These are phyloP conservation scores for Phlyctochytrium planicorne DNA, from an alignment of 192 early-diverging fungal species.

Conservation along the genomic window DNA sequence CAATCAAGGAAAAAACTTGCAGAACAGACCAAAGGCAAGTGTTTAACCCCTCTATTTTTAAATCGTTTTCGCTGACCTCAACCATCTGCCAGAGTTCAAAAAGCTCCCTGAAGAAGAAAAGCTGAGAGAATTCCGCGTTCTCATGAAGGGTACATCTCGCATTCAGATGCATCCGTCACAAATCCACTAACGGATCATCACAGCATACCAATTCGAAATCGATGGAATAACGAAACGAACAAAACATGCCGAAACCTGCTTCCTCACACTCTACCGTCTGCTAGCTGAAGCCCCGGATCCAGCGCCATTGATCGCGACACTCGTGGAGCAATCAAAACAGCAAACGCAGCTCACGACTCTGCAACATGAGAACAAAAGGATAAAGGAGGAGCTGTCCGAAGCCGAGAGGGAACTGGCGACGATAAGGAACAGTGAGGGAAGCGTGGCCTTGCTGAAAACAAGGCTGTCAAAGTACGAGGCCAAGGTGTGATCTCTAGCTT, in stretches of 20 bases:
- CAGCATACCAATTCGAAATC: conserved; percentile 88
- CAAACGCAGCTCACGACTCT: conserved; percentile 45
- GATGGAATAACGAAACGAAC: conserved; percentile 81
- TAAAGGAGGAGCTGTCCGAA: conserved; percentile 54
- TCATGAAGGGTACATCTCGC: conserved; percentile 60
- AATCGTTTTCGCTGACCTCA: background rate
- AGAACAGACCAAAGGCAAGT: conserved; percentile 81
- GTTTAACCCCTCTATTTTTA: background rate
- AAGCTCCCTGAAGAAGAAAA: conserved; percentile 76
- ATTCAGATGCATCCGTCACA: background rate
- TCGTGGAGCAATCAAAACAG: conserved; percentile 36
- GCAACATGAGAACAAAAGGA: conserved; percentile 50
- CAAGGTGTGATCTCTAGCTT: conserved; percentile 50
- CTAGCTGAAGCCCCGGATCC: conserved; percentile 85
- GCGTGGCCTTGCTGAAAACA: conserved; percentile 49
- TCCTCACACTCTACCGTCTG: conserved; percentile 76
- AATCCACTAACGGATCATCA: background rate
- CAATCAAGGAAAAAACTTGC: conserved; percentile 78
- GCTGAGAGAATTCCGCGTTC: conserved; percentile 69
- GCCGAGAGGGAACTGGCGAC: conserved; percentile 41
- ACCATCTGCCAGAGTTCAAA: conserved; percentile 73
- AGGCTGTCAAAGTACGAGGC: conserved; percentile 61
- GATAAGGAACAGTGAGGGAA: conserved; percentile 45
- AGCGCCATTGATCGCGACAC: conserved; percentile 62
- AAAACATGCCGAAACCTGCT: conserved; percentile 79